Base-by-base conservation (phyloP, 2,329 filamentous ascomycete species). In the Alternaria ventricosa region DNA sequence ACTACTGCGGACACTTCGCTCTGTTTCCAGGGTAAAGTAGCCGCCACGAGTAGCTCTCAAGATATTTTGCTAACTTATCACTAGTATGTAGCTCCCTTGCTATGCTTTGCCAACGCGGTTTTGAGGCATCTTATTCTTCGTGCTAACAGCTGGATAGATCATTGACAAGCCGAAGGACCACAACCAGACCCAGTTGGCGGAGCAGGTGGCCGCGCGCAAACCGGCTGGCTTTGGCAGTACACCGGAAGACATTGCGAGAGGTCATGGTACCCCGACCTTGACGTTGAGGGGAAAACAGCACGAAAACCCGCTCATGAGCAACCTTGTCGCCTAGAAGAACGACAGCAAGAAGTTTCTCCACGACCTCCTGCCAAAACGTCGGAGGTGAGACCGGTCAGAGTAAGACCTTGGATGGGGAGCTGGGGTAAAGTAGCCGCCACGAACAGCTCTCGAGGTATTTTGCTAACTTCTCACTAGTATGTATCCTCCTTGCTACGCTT, bases 281-380 rank as follows among this genome's bases (percentile, higher is more conserved):
- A 66, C 46, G 22, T 28, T 73, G 5, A 64, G 44, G 44, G 65
- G 64, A 13, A 55, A 54, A 1, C 25, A 55, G 33, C 67, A 73
- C 57, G 54, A 60, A 7, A 74, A 76, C 61, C 73, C 74, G 13
- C 65, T 76, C n/a, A 51, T 58, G 55, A 69, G 67, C 50, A 62
- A 59, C 20, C 69, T 68, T 23, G 45, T 56, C 28, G 43, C 22
- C 22, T 58, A 62, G 30, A 47, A 20, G 18, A 12, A 43, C 5
- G 33, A 41, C 22, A 13, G 3, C 2, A 41, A 41, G 36, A 41
- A 41, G 0, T 11, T 11, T 15, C 28, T 22, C 11, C 18, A 11
- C 4, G 13, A 43, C 18, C 36, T 41, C 2, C n/a, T 41, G 36
- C 36, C 36, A 41, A 41, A 41, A 41, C 36, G 36, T 41, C 36